These are phyloP conservation scores for Lepiota venenata DNA, from an alignment of 768 basidiomycete species.

Conservation along the genomic window DNA sequence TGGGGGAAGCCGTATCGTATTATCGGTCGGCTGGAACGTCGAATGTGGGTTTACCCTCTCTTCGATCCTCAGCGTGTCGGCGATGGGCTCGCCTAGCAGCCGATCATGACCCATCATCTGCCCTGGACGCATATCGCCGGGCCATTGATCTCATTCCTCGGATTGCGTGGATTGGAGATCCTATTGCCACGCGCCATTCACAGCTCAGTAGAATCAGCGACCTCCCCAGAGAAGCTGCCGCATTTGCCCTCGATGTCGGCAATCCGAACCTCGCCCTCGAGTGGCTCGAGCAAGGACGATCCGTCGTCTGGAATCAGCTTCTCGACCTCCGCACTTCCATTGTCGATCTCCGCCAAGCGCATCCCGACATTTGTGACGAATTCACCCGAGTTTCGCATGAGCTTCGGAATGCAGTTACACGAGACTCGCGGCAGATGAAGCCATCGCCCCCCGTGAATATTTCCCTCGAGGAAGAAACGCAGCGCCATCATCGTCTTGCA, in stretches of 20 bases:
- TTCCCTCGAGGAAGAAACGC: slow-evolving; percentile 15
- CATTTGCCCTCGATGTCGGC: slow-evolving; percentile 19
- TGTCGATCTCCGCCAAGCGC: slow-evolving; percentile 14
- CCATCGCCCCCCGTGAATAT: not conserved
- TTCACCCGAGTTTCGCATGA: slow-evolving; percentile 12
- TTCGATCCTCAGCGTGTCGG: slow-evolving; percentile 1
- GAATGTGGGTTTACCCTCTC: not conserved
- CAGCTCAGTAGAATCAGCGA: not conserved
- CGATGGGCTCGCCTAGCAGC: slow-evolving; percentile 3
- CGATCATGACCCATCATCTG: too few relatives aligned
- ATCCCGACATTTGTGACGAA: slow-evolving; percentile 13
- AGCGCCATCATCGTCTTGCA: slow-evolving; percentile 15
- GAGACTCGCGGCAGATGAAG: not conserved
- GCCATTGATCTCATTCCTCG: too few relatives aligned
- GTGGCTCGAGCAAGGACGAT: slow-evolving; percentile 29
- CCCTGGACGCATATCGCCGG: too few relatives aligned
- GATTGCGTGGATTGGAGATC: too few relatives aligned
- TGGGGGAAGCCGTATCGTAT: not conserved
- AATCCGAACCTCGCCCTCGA: slow-evolving; percentile 25
- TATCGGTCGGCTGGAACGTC: slow-evolving; percentile 5
- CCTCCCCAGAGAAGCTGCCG: slow-evolving; percentile 15
- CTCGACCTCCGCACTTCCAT: slow-evolving; percentile 21
- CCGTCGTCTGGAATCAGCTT: slow-evolving; percentile 25
- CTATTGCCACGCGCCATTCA: not conserved
- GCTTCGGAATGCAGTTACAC: slow-evolving; percentile 11